These are phyloP conservation scores for Termitomyces sp. DNA, from an alignment of 768 basidiomycete species.

Conservation along the genomic window DNA sequence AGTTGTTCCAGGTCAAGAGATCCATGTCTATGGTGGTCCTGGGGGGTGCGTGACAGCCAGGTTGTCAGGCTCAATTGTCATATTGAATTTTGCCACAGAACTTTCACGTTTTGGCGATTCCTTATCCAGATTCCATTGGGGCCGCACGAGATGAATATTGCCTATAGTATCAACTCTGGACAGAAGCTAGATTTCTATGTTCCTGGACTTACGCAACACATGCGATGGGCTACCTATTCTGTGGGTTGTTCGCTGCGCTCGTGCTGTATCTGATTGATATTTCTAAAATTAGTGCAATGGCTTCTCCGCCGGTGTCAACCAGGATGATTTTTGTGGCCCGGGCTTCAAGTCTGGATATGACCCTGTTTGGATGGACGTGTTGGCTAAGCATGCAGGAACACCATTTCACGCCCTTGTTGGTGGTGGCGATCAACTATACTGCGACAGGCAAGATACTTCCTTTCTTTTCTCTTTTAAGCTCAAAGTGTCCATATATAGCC, in stretches of 20 bases:
- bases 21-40: constrained; percentile 60
- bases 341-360: constrained; percentile 81
- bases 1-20: constrained; percentile 54
- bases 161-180: constrained; percentile 80
- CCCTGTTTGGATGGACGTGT: constrained; percentile 91
- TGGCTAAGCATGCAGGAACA: constrained; percentile 67
- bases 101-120: constrained; percentile 94
- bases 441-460: constrained; percentile 51
- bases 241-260: constrained; percentile 34
- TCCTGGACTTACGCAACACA: constrained; percentile 74
- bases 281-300: constrained; percentile 66
- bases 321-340: constrained; percentile 78
- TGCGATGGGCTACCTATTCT: constrained; percentile 88
- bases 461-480: not conserved
- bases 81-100: constrained; percentile 33
- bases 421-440: constrained; percentile 92
- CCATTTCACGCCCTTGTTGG: constrained; percentile 93
- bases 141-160: constrained; percentile 65
- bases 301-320: constrained; percentile 85
- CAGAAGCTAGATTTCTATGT: constrained; percentile 76
- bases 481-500: constrained; percentile 26
- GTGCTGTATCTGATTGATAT: not conserved
- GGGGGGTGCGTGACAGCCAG: constrained; percentile 37
- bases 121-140: constrained; percentile 75
- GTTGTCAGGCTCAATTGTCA: not conserved